Conservation (phyloP, 345 rosid genomes). For the Eucalyptus leucophloia region DNA sequence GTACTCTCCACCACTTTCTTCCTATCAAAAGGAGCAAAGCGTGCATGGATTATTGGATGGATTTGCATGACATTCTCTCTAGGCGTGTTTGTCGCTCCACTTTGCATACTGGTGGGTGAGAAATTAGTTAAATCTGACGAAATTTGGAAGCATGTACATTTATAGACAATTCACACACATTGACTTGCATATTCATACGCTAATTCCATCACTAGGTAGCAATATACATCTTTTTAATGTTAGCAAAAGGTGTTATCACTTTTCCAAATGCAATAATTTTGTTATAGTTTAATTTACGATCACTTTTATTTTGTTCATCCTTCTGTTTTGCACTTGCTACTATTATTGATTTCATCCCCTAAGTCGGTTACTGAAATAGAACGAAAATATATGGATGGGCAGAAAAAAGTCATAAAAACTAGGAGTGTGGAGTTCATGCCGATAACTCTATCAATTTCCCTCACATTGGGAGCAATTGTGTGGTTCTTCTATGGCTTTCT, state of each 20-base stretch:
- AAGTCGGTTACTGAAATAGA: not conserved
- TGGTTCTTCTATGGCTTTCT: conserved; percentile 91
- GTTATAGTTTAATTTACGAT: not conserved
- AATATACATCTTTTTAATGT: not conserved
- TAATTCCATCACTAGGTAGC: not conserved
- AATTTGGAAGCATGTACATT: too few species aligned
- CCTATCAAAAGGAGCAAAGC: conserved; percentile 19
- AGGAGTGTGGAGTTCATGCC: conserved; percentile 88
- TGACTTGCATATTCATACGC: not conserved
- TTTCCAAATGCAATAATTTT: not conserved
- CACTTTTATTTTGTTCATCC: not conserved
- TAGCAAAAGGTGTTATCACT: not conserved
- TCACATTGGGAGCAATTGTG: conserved; percentile 69
- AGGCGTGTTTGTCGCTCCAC: conserved; percentile 74
- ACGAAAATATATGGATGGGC: not conserved
- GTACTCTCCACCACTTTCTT: conserved; percentile 28
- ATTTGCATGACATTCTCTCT: conserved; percentile 63
- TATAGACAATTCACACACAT: not conserved
- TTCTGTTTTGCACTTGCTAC: not conserved
- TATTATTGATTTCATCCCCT: not conserved
- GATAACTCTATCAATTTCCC: conserved; percentile 53
- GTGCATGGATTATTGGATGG: conserved; percentile 53
- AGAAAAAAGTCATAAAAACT: conserved; percentile 80
- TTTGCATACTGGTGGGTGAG: conserved; percentile 53
- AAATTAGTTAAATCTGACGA: not conserved